phyloP scores from a whole-genome alignment of 2,329 filamentous ascomycete genomes.

The Xylaria sp. region DNA sequence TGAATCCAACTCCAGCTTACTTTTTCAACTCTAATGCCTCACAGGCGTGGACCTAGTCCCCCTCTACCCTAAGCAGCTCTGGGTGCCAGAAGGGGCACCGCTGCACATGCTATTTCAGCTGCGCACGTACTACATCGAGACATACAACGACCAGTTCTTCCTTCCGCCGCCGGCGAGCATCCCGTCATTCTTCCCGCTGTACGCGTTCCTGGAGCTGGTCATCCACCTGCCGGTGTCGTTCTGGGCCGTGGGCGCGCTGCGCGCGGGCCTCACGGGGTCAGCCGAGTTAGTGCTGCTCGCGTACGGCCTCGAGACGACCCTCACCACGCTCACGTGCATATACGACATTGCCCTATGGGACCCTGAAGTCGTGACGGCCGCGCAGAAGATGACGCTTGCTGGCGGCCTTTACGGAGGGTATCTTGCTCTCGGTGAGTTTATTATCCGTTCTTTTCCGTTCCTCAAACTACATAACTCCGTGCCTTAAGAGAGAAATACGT shows the following conservation, averaged over 20 bases:
- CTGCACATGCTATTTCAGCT: conserved; percentile 54
- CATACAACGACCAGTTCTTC: conserved; percentile 61
- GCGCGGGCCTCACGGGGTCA: conserved; percentile 51
- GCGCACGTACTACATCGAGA: conserved; percentile 53
- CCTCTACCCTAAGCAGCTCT: conserved; percentile 57
- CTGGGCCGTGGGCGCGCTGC: conserved; percentile 53
- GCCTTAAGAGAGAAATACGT: too few relatives aligned
- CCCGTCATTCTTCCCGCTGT: conserved; percentile 57
- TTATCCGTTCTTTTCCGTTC: neutral
- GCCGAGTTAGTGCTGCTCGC: conserved; percentile 58
- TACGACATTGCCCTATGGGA: conserved; percentile 58
- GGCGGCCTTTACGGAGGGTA: conserved; percentile 59
- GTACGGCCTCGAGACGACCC: conserved; percentile 57
- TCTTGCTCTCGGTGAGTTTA: conserved; percentile 56
- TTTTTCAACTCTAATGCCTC: neutral
- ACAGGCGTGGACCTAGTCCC: conserved; percentile 61
- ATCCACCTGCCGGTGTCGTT: conserved; percentile 57
- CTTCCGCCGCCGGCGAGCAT: conserved; percentile 42
- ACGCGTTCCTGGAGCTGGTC: conserved; percentile 56
- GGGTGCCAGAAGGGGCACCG: conserved; percentile 48
- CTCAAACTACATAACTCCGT: neutral
- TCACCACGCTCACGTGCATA: conserved; percentile 59
- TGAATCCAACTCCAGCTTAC: neutral
- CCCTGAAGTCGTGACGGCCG: conserved; percentile 48
- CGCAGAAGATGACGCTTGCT: conserved; percentile 53